A percentile compares a stretch with the other conserved stretches of the same genome.
Conservation (phyloP, 2,329 filamentous ascomycete genomes). For the Botryosphaeria dothidea region DNA sequence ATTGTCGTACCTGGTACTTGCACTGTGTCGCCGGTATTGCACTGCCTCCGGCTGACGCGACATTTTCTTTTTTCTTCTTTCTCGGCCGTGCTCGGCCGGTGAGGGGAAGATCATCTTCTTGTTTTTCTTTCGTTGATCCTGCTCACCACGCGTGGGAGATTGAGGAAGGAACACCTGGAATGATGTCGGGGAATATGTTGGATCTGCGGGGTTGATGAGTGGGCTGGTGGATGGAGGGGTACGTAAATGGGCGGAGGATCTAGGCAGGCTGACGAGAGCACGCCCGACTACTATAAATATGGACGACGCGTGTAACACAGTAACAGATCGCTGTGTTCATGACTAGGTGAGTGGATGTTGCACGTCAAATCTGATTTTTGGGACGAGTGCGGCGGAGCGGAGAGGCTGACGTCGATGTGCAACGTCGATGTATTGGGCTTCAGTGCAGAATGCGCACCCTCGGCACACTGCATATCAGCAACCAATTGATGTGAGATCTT, state of each 20-base stretch:
- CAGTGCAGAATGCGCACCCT: neutral
- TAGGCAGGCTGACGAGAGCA: neutral
- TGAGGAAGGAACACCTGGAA: neutral
- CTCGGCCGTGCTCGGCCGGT: neutral
- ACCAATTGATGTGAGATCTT: neutral
- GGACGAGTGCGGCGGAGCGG: neutral
- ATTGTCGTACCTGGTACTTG: neutral
- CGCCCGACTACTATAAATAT: neutral
- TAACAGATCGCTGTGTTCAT: neutral
- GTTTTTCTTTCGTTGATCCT: neutral
- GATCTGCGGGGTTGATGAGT: neutral
- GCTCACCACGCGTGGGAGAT: neutral
- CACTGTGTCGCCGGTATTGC: conserved; percentile 3
- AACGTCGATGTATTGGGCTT: neutral
- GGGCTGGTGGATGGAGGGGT: neutral
- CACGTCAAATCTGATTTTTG: neutral
- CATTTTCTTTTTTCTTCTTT: neutral
- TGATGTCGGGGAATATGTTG: neutral
- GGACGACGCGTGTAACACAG: neutral
- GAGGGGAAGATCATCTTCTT: neutral
- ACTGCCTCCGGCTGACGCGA: conserved; percentile 8
- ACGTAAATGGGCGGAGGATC: neutral
- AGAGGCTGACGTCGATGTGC: neutral
- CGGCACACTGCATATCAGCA: neutral
- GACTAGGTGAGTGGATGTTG: neutral